A percentile compares a stretch with the other conserved stretches of the same genome.
These are phyloP conservation scores for Suhomyces terraborum DNA, from an alignment of 1,139 yeast species.

Conservation along the genomic window DNA sequence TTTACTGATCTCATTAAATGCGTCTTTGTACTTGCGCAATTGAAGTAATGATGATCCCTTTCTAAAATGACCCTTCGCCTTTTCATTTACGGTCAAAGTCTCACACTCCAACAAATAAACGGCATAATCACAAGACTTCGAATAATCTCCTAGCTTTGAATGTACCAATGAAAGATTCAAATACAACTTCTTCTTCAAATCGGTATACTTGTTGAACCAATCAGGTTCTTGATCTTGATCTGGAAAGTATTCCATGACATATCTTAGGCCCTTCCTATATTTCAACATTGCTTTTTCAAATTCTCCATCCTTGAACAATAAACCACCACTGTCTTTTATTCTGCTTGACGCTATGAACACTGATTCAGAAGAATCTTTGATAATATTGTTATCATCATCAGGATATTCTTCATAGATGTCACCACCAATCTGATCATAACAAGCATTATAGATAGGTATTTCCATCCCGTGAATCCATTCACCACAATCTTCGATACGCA, in stretches of 20 bases:
- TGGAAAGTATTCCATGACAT: constrained; percentile 70
- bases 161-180: constrained; percentile 59
- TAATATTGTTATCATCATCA: constrained; percentile 62
- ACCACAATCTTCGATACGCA: constrained; percentile 65
- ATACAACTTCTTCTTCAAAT: constrained; percentile 60
- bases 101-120: constrained; percentile 57
- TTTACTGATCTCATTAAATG: constrained; percentile 45
- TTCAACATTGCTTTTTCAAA: constrained; percentile 56
- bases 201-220: constrained; percentile 49
- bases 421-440: constrained; percentile 62
- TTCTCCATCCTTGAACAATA: constrained; percentile 55
- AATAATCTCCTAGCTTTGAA: constrained; percentile 49
- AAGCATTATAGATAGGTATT: constrained; percentile 62
- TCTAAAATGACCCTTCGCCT: constrained; percentile 65
- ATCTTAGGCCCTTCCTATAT: constrained; percentile 63
- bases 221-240: constrained; percentile 66
- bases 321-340: constrained; percentile 68
- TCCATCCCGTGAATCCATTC: constrained; percentile 55
- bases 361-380: constrained; percentile 56
- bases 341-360: constrained; percentile 52
- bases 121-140: constrained; percentile 53
- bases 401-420: constrained; percentile 77
- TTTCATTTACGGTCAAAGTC: constrained; percentile 38
- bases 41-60: constrained; percentile 53
- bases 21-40: constrained; percentile 50